Conservation (phyloP, 2,329 filamentous ascomycete genomes). For the Paracoccidioides brasiliensis region DNA sequence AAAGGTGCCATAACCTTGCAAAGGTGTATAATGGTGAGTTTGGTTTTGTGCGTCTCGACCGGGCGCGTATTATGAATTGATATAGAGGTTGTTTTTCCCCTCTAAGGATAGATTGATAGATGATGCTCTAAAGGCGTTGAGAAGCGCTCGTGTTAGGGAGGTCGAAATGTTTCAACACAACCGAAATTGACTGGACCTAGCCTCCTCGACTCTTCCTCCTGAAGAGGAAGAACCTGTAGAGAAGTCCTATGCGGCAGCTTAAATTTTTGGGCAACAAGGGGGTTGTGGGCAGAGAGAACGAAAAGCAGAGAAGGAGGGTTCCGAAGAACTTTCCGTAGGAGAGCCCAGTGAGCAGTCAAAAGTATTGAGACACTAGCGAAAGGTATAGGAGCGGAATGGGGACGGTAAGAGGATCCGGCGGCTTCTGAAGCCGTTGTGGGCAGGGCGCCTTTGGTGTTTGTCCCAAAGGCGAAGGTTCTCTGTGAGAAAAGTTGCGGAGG, state of each 20-base stretch:
- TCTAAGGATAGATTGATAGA: not conserved
- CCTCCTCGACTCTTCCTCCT: slow-evolving; percentile 99
- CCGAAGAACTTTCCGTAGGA: slow-evolving; percentile 22
- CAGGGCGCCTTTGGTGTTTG: slow-evolving; percentile 23
- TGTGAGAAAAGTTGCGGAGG: not conserved
- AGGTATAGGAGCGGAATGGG: slow-evolving; percentile 15
- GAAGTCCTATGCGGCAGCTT: slow-evolving; percentile 99
- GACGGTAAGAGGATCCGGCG: slow-evolving; percentile 9
- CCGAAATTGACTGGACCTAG: slow-evolving; percentile 84
- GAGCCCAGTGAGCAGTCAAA: slow-evolving; percentile 35
- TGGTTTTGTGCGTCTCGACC: slow-evolving; percentile 2
- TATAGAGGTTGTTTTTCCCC: not conserved
- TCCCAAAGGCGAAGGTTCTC: slow-evolving; percentile 25
- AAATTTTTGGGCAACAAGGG: slow-evolving; percentile 47
- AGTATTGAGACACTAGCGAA: slow-evolving; percentile 31
- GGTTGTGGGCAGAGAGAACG: slow-evolving; percentile 23
- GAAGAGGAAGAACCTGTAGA: slow-evolving; percentile 97
- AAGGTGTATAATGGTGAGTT: slow-evolving; percentile 14
- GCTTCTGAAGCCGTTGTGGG: slow-evolving; percentile 29
- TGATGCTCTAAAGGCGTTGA: slow-evolving; percentile 6
- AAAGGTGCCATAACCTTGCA: slow-evolving; percentile 59
- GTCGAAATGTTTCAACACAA: slow-evolving; percentile 76
- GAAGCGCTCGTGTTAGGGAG: slow-evolving; percentile 60
- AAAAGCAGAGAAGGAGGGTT: slow-evolving; percentile 26
- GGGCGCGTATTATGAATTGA: not conserved